Percentiles rank a stretch among this genome's conserved stretches.
phyloP scores from a whole-genome alignment of 345 rosid species.

The Pistacia atlantica region DNA sequence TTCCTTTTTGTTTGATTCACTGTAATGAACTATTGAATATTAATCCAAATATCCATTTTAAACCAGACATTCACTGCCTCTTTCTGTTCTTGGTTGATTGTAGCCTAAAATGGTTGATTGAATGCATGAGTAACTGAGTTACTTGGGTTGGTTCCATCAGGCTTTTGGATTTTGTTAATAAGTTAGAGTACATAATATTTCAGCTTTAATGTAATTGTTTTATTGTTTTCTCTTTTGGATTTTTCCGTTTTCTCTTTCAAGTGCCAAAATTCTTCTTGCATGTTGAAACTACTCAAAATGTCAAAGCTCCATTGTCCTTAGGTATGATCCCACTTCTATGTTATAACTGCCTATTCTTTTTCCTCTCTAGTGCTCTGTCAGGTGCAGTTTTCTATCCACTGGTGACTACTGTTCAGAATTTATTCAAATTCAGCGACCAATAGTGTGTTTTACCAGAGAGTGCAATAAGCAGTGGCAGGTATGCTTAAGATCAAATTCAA shows the following conservation, averaged over 20 bases:
- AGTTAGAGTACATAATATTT: no score
- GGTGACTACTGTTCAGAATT: conserved; percentile 11
- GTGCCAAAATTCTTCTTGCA: conserved; percentile 33
- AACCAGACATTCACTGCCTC: no score
- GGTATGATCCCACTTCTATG: conserved; percentile 8
- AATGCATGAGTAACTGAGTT: no score
- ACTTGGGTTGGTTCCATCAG: no score
- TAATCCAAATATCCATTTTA: no score
- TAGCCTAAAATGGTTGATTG: no score
- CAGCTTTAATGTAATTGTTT: neutral
- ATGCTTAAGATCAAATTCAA: conserved; percentile 31
- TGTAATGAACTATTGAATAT: no score
- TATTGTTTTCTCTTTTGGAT: neutral
- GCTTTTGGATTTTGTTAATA: neutral
- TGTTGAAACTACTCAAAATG: conserved; percentile 18
- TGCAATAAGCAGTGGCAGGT: conserved; percentile 3
- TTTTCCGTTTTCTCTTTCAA: conserved; percentile 48
- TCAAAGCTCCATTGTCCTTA: conserved; percentile 13
- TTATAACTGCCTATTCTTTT: neutral
- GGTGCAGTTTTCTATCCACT: conserved; percentile 15
- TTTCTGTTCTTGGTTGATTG: no score
- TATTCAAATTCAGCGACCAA: conserved; percentile 12
- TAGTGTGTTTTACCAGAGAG: conserved; percentile 20
- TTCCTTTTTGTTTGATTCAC: no score
- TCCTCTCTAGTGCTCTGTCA: neutral